phyloP scores from a whole-genome alignment of 1,284 basidiomycete species.

The Kalmanozyma brasiliensis region DNA sequence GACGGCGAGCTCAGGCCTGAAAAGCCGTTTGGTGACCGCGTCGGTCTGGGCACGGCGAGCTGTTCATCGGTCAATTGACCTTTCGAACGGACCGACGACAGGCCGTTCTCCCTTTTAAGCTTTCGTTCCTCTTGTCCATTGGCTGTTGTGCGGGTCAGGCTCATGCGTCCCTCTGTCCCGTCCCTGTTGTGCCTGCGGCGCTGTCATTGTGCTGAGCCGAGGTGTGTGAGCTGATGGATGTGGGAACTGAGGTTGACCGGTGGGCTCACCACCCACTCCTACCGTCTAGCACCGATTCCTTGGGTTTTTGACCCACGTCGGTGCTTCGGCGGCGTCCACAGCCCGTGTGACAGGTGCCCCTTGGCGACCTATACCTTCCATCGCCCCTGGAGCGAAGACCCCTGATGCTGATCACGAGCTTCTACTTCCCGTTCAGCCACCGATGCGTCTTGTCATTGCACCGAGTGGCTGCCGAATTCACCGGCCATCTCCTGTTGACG shows the following conservation, averaged over 20 bases:
- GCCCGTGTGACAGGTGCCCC: slow-evolving; percentile 4
- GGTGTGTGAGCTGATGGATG: no score
- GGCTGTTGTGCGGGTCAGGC: not conserved
- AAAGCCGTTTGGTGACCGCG: slow-evolving; percentile 18
- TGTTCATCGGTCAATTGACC: slow-evolving; percentile 16
- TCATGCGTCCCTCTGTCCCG: slow-evolving; percentile 1
- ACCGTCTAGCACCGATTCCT: slow-evolving; percentile 1
- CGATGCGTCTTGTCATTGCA: slow-evolving; percentile 13
- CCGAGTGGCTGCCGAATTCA: slow-evolving; percentile 28
- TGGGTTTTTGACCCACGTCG: slow-evolving; percentile 5
- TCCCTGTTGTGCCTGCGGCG: no score
- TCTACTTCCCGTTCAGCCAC: slow-evolving; percentile 15
- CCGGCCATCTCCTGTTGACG: slow-evolving; percentile 8
- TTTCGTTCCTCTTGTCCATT: not conserved
- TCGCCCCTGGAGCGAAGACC: slow-evolving; percentile 1
- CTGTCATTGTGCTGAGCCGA: no score
- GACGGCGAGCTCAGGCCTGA: slow-evolving; percentile 19
- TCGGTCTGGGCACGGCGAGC: slow-evolving; percentile 24
- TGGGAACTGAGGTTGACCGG: slow-evolving; percentile 6
- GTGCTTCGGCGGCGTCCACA: slow-evolving; percentile 26
- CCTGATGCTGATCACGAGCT: not conserved
- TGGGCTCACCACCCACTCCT: no score
- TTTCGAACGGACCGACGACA: slow-evolving; percentile 17
- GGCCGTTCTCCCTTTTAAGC: no score
- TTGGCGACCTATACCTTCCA: slow-evolving; percentile 7